phyloP scores from a whole-genome alignment of 2,329 filamentous ascomycete genomes.

The Venturia asperata region DNA sequence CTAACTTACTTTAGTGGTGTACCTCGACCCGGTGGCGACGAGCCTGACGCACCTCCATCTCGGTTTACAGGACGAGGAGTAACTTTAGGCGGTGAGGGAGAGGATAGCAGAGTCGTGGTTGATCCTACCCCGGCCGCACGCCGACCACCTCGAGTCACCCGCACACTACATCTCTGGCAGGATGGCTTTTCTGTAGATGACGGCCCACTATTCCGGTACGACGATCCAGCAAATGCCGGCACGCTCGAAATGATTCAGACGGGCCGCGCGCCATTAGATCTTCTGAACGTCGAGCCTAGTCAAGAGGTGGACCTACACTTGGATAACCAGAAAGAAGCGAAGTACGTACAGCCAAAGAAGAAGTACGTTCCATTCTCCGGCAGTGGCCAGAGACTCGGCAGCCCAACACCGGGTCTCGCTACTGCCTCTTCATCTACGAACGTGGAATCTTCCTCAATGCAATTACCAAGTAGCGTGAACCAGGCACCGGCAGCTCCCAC shows the following conservation, averaged over 20 bases:
- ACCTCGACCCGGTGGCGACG: slow-evolving; percentile 47
- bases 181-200: slow-evolving; percentile 84
- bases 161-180: slow-evolving; percentile 70
- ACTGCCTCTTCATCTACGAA: slow-evolving; percentile 27
- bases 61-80: slow-evolving; percentile 64
- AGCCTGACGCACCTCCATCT: slow-evolving; percentile 45
- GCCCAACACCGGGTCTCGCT: slow-evolving; percentile 60
- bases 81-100: slow-evolving; percentile 71
- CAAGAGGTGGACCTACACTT: slow-evolving; percentile 75
- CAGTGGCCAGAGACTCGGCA: slow-evolving; percentile 65
- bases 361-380: slow-evolving; percentile 71
- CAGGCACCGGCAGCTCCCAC: slow-evolving; percentile 29
- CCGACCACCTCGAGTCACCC: slow-evolving; percentile 49
- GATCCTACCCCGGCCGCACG: slow-evolving; percentile 42
- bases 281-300: slow-evolving; percentile 68
- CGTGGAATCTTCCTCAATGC: slow-evolving; percentile 27
- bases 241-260: slow-evolving; percentile 69
- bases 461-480: slow-evolving; percentile 58
- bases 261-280: slow-evolving; percentile 67
- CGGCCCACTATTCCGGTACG: slow-evolving; percentile 67
- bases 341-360: slow-evolving; percentile 66
- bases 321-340: slow-evolving; percentile 63
- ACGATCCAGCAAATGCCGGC: slow-evolving; percentile 66
- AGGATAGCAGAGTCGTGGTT: slow-evolving; percentile 60
- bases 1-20: slow-evolving; percentile 47